A percentile compares a stretch with the other conserved stretches of the same genome.
Conservation (phyloP, 2,329 filamentous ascomycete genomes). For the Sclerotinia subarctica region DNA sequence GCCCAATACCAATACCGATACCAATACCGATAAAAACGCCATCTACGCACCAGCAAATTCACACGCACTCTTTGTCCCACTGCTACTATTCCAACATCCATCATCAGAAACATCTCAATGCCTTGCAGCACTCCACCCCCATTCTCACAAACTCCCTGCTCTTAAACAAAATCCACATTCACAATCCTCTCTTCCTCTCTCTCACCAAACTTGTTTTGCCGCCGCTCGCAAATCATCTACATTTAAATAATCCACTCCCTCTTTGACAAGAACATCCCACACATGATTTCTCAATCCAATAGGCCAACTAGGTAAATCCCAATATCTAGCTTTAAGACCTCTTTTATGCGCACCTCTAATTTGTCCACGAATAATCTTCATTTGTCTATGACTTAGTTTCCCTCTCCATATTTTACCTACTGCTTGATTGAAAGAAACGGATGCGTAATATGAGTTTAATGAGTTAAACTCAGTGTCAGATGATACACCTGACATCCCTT, state of each 20-base stretch:
- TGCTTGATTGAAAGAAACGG: conserved; percentile 51
- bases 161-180: neutral
- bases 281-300: conserved; percentile 51
- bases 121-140: neutral
- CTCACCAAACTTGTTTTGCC: conserved; percentile 30
- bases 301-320: conserved; percentile 59
- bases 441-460: conserved; percentile 65
- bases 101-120: neutral
- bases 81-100: neutral
- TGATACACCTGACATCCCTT: conserved; percentile 45
- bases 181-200: neutral
- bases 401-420: conserved; percentile 52
- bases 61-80: neutral
- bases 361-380: conserved; percentile 45
- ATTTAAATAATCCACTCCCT: conserved; percentile 59
- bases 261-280: conserved; percentile 53
- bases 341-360: conserved; percentile 47
- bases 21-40: conserved; percentile 6
- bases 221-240: conserved; percentile 55
- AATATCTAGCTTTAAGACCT: conserved; percentile 58
- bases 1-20: neutral
- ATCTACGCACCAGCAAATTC: neutral
- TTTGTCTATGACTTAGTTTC: conserved; percentile 46
- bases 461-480: conserved; percentile 44
- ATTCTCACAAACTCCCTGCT: neutral